These are phyloP conservation scores for Cystobasidium tubakii DNA, from an alignment of 768 basidiomycete genomes.

Conservation along the genomic window DNA sequence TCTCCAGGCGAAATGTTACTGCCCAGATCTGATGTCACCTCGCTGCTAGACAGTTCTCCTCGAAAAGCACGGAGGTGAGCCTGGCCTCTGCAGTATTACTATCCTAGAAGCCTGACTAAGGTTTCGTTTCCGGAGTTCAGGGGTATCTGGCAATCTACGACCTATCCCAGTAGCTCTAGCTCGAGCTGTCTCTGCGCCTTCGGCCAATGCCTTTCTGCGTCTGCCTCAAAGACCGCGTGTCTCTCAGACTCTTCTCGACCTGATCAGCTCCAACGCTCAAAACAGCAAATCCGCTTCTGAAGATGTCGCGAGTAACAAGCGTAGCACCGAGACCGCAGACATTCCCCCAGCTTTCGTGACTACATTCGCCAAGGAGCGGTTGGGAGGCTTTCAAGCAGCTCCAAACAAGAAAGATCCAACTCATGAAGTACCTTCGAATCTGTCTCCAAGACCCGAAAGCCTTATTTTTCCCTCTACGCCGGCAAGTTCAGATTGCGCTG, in stretches of 20 bases:
- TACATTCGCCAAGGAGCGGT: background rate
- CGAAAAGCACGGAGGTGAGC: slow-evolving; percentile 13
- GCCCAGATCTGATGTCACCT: background rate
- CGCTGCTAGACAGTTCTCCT: background rate
- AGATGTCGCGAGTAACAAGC: too few relatives aligned
- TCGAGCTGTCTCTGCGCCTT: background rate
- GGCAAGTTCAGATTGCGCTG: too few relatives aligned
- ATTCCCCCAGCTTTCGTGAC: background rate
- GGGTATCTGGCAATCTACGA: background rate
- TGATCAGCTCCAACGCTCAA: background rate
- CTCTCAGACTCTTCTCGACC: background rate
- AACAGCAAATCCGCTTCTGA: background rate
- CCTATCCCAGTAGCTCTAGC: background rate
- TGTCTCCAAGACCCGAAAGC: background rate
- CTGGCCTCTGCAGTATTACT: background rate
- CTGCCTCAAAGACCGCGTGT: background rate
- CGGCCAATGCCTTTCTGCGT: background rate
- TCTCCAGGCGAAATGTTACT: background rate
- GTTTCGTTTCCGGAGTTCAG: too few relatives aligned
- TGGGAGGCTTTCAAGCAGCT: background rate
- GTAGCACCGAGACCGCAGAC: background rate
- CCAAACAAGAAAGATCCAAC: background rate
- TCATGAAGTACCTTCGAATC: background rate
- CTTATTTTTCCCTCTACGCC: too few relatives aligned
- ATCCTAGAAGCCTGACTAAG: background rate